Conservation (phyloP, 2,329 filamentous ascomycete genomes). For the Daldinia sp. region DNA sequence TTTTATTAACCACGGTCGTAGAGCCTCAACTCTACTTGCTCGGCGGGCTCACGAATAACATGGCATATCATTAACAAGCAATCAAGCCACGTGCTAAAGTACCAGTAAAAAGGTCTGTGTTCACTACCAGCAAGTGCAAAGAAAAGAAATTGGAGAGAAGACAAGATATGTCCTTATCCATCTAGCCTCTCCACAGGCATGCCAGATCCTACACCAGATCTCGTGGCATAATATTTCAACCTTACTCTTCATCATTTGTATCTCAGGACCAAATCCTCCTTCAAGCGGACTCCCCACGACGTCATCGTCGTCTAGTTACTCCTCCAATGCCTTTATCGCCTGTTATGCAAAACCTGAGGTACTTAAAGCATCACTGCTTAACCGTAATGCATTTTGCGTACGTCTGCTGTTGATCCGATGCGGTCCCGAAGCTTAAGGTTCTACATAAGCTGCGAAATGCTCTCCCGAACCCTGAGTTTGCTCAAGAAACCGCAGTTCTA, state of each 20-base stretch:
- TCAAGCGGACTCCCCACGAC: slow-evolving; percentile 2
- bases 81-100: neutral
- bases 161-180: slow-evolving; percentile 40
- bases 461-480: slow-evolving; percentile 6
- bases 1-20: neutral
- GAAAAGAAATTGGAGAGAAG: slow-evolving; percentile 26
- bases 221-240: slow-evolving; percentile 4
- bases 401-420: neutral
- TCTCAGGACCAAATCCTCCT: slow-evolving; percentile 2
- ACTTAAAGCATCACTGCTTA: neutral
- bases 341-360: slow-evolving; percentile 17
- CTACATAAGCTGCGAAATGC: slow-evolving; percentile 16
- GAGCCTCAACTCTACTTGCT: neutral
- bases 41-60: neutral
- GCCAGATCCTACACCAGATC: slow-evolving; percentile 13
- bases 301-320: neutral
- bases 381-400: neutral
- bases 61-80: neutral
- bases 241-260: slow-evolving; percentile 15
- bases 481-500: slow-evolving; percentile 49
- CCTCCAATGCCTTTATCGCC: slow-evolving; percentile 13
- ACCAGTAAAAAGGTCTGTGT: slow-evolving; percentile 16
- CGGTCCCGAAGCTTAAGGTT: slow-evolving; percentile 6
- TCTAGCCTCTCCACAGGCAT: slow-evolving; percentile 25
- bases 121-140: slow-evolving; percentile 37